These are phyloP conservation scores for Vigna reflexopilosa DNA, from an alignment of 306 rosid species.

Conservation along the genomic window DNA sequence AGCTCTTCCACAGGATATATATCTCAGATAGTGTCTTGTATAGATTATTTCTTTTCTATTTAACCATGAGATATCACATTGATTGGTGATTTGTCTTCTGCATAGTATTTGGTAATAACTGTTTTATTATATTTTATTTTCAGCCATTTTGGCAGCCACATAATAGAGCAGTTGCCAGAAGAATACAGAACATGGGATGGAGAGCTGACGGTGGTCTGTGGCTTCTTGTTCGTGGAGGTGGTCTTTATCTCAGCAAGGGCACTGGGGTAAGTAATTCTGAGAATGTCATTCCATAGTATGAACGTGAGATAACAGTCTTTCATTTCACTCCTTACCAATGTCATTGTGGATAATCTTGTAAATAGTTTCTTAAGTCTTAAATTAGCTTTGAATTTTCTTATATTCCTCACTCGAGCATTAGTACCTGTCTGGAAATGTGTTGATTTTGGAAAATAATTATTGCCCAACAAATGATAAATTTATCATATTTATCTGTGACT, in stretches of 20 bases:
- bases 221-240: constrained; percentile 99
- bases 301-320: too few relatives aligned
- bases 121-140: constrained; percentile 36
- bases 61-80: constrained; percentile 26
- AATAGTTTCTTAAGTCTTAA: constrained; percentile 6
- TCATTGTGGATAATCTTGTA: not conserved
- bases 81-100: constrained; percentile 32
- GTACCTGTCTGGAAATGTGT: not conserved
- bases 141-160: constrained; percentile 99
- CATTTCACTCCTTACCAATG: too few relatives aligned
- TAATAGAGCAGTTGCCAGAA: constrained; percentile 93
- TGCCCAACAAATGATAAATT: not conserved
- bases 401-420: not conserved
- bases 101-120: constrained; percentile 1
- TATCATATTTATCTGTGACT: constrained; percentile 25
- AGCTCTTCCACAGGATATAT: too few relatives aligned
- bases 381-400: constrained; percentile 19
- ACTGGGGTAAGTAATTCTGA: constrained; percentile 73
- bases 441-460: not conserved
- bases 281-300: not conserved
- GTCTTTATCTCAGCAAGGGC: constrained; percentile 97
- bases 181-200: constrained; percentile 99
- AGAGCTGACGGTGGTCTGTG: constrained; percentile 99
- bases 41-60: not conserved
- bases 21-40: too few relatives aligned